Conservation (phyloP, 2,329 filamentous ascomycete species). For the Fusarium poae region DNA sequence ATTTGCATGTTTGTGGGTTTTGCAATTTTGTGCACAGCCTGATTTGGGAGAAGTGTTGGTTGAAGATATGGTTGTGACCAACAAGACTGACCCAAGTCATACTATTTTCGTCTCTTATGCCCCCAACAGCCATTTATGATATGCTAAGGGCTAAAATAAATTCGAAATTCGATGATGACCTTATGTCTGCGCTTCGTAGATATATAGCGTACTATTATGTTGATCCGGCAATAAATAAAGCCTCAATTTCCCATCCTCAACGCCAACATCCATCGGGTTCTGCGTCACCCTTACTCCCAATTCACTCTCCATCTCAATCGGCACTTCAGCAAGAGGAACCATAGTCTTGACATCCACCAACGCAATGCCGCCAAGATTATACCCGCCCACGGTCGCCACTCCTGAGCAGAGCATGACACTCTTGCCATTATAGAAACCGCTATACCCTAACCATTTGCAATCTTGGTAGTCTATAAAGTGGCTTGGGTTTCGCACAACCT, state of each 20-base stretch:
- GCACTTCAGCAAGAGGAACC: constrained; percentile 61
- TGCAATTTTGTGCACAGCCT: constrained; percentile 1
- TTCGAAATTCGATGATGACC: neutral
- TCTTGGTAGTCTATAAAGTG: constrained; percentile 65
- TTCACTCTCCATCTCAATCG: constrained; percentile 57
- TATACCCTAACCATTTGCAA: constrained; percentile 63
- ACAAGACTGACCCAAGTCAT: no score
- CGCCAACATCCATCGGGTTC: constrained; percentile 62
- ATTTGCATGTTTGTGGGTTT: constrained; percentile 9
- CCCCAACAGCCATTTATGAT: neutral
- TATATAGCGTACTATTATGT: constrained; percentile 60
- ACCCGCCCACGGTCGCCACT: constrained; percentile 55
- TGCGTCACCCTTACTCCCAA: constrained; percentile 59
- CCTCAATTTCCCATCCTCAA: constrained; percentile 59
- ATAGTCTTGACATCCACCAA: constrained; percentile 61
- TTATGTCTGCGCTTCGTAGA: constrained; percentile 58
- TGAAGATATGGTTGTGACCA: no score
- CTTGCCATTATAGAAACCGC: constrained; percentile 52
- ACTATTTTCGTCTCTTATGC: no score
- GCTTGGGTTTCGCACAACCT: constrained; percentile 54
- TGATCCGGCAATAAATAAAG: constrained; percentile 64
- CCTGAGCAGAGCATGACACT: constrained; percentile 63
- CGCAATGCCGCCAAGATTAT: constrained; percentile 60
- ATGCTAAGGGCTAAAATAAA: neutral
- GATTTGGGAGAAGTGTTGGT: neutral